Base-by-base conservation (phyloP, 2,329 filamentous ascomycete genomes). In the Chaetomiaceae sp. region DNA sequence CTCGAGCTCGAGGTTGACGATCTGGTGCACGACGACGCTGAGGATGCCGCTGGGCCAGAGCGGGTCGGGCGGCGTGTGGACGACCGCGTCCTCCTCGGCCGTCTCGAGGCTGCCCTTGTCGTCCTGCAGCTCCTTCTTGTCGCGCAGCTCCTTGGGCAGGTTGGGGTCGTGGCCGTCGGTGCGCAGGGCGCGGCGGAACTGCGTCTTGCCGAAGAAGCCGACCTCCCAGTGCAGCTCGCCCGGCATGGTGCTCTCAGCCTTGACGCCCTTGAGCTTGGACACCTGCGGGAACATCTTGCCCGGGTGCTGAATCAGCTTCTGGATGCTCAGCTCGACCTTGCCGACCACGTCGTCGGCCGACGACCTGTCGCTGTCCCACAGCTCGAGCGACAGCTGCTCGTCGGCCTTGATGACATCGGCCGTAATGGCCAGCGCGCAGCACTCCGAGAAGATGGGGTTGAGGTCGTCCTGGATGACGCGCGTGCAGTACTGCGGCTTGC, bases 401-500 rank as follows among this genome's bases (percentile, higher is more conserved):
- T 96, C 86, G 0, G 88, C 92, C 70, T 94, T 95, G 74, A 97
- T 89, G 48, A 96, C 77, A 59, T 96, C 91, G 0, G 89, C 81
- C 0, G 89, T 96, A 5, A 99, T 89, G 14, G 96, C 75, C 16
- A 97, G 76, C 1, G 89, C 90, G 38, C 89, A 85, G 1, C 83
- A 88, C 71, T 97, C 94, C 64, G 94, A 88, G 75, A 95, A 97
- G 4, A 96, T 78, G 0, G 94, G 94, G 64, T 97, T 95, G 50
- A 96, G 78, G 61, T 96, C 87, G 65, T 97, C 92, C 48, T 92
- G 90, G 58, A 97, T 96, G 47, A 97, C 91, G 43, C 94, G 85
- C 1, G 94, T 97, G 70, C 91, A 96, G 71, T 96, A 97, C 81
- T 96, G 95, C 1, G 92, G 92, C 72, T 99, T 99, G 52, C 88